phyloP scores from a whole-genome alignment of 169 alveolate genomes.

The Cryptosporidium sp. region DNA sequence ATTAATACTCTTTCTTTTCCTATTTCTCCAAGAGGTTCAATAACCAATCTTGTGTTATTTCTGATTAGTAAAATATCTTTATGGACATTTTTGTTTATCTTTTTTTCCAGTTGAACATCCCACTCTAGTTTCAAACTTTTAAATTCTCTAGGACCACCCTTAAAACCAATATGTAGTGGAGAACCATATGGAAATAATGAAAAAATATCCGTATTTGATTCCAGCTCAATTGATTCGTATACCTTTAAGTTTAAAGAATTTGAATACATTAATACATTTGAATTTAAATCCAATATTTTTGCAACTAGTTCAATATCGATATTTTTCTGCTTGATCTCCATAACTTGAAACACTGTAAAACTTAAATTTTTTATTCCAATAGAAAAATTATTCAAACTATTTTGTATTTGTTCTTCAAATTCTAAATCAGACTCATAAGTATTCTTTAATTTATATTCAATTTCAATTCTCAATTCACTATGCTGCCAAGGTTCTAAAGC shows the following conservation, averaged over 20 bases:
- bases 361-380: slow-evolving; percentile 3
- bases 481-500: slow-evolving; percentile 69
- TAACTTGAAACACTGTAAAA: background rate
- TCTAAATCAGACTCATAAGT: background rate
- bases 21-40: slow-evolving; percentile 50
- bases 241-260: slow-evolving; percentile 19
- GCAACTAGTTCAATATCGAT: slow-evolving; percentile 6
- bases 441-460: background rate
- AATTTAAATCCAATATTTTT: slow-evolving; percentile 6
- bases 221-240: slow-evolving; percentile 51
- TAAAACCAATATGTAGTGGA: slow-evolving; percentile 9
- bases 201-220: background rate
- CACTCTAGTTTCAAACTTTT: slow-evolving; percentile 21
- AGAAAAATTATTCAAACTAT: background rate
- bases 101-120: slow-evolving; percentile 5
- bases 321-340: slow-evolving; percentile 1
- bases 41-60: background rate
- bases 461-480: slow-evolving; percentile 10
- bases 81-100: background rate
- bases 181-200: slow-evolving; percentile 51
- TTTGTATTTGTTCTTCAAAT: background rate
- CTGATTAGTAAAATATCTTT: slow-evolving; percentile 22
- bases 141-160: slow-evolving; percentile 40
- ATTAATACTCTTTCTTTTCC: slow-evolving; percentile 38
- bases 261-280: background rate